Evolutionary conservation across 2,329 filamentous ascomycete genomes (phyloP).

Genomic region (Clonostachys chloroleuca): DNA sequence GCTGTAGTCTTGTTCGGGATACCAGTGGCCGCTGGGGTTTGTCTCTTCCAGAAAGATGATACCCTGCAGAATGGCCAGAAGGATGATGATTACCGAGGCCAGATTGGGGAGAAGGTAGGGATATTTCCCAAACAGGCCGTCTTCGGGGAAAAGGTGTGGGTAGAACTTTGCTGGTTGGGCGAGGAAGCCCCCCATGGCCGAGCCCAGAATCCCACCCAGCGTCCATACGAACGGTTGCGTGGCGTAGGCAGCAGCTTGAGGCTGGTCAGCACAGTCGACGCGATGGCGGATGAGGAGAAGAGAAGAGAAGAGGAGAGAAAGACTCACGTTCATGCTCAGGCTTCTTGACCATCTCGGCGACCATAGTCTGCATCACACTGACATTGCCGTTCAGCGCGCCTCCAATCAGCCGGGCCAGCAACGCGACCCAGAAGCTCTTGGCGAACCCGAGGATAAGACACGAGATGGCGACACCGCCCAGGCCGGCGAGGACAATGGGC

Average conservation of each 20-base stretch:
- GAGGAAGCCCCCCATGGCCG: constrained; percentile 63
- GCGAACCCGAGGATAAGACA: constrained; percentile 67
- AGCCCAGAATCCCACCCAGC: constrained; percentile 68
- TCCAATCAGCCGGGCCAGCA: constrained; percentile 64
- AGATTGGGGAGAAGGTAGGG: constrained; percentile 30
- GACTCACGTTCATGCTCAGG: constrained; percentile 70
- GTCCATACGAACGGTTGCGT: constrained; percentile 74
- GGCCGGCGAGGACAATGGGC: constrained; percentile 63
- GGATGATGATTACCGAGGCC: constrained; percentile 60
- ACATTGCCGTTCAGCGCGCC: constrained; percentile 71
- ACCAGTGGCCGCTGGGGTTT: constrained; percentile 12
- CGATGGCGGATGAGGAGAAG: too few relatives aligned
- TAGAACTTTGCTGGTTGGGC: constrained; percentile 65
- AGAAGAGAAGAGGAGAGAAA: background rate
- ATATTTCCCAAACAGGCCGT: constrained; percentile 39
- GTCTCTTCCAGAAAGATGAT: constrained; percentile 55
- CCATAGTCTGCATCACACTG: constrained; percentile 73
- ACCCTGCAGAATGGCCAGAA: constrained; percentile 60
- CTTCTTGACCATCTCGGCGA: constrained; percentile 79
- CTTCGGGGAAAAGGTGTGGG: constrained; percentile 41
- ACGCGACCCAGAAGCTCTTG: constrained; percentile 64
- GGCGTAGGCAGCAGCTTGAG: constrained; percentile 69
- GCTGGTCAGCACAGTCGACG: constrained; percentile 56
- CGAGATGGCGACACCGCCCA: constrained; percentile 57
- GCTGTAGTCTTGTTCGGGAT: background rate